A percentile compares a stretch with the other conserved stretches of the same genome.
These are phyloP conservation scores for Geoglossum glabrum DNA, from an alignment of 495 filamentous ascomycete species.

Conservation along the genomic window DNA sequence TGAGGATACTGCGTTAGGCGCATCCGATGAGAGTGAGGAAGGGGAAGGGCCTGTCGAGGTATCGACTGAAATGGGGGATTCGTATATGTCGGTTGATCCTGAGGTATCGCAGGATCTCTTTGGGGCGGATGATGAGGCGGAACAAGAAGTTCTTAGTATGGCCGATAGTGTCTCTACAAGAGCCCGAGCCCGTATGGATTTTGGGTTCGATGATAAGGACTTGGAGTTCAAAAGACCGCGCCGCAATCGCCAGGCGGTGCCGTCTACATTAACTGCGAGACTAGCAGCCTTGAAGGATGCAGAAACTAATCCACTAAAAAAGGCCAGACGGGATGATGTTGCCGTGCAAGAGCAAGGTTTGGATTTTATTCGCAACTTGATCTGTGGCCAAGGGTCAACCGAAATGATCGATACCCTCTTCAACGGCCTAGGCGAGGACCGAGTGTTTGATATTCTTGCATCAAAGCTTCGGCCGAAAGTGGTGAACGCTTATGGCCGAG, in stretches of 20 bases:
- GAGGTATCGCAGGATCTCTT: not conserved
- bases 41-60: slow-evolving; percentile 6
- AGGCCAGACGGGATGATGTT: slow-evolving; percentile 55
- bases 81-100: not conserved
- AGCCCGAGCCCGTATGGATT: not conserved
- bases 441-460: slow-evolving; percentile 54
- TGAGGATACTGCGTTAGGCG: slow-evolving; percentile 16
- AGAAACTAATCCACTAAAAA: slow-evolving; percentile 33
- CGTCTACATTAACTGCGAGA: not conserved
- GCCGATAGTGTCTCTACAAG: not conserved
- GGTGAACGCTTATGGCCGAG: not conserved
- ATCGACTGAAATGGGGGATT: not conserved
- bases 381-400: slow-evolving; percentile 40
- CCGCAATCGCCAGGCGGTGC: not conserved
- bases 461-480: slow-evolving; percentile 33
- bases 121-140: not conserved
- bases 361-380: slow-evolving; percentile 74
- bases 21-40: slow-evolving; percentile 11
- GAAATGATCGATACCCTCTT: slow-evolving; percentile 81
- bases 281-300: slow-evolving; percentile 31
- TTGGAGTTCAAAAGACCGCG: not conserved
- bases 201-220: not conserved
- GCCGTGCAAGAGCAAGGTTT: slow-evolving; percentile 79
- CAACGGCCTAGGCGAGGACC: slow-evolving; percentile 47
- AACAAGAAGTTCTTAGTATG: not conserved